phyloP scores from a whole-genome alignment of 1,139 yeast genomes.

The Zygosaccharomyces pseudobailii region DNA sequence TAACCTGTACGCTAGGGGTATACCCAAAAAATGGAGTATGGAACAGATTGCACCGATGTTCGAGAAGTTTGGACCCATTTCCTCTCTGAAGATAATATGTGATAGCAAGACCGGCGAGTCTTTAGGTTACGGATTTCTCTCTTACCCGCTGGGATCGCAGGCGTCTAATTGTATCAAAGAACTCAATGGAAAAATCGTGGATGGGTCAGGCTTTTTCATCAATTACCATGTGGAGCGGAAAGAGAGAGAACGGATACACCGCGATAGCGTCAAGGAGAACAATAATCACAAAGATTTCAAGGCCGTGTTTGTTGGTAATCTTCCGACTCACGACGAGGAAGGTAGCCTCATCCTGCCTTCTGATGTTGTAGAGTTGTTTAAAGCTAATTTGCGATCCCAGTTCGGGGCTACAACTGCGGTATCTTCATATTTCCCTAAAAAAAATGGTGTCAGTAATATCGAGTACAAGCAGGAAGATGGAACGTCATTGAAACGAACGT shows the following conservation, averaged over 20 bases:
- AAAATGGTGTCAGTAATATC: conserved; percentile 1
- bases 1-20: conserved; percentile 53
- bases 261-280: conserved; percentile 27
- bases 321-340: conserved; percentile 19
- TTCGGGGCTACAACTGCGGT: conserved; percentile 20
- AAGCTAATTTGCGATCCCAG: conserved; percentile 8
- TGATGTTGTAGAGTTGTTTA: conserved; percentile 21
- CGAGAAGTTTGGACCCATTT: conserved; percentile 41
- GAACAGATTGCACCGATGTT: conserved; percentile 40
- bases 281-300: conserved; percentile 26
- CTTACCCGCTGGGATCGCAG: conserved; percentile 38
- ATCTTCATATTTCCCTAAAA: conserved; percentile 31
- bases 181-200: conserved; percentile 39
- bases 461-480: conserved; percentile 5
- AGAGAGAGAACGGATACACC: conserved; percentile 40
- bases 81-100: conserved; percentile 42
- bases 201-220: conserved; percentile 40
- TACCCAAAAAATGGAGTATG: conserved; percentile 39
- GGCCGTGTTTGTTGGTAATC: conserved; percentile 32
- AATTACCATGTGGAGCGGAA: conserved; percentile 51
- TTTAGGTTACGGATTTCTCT: conserved; percentile 47
- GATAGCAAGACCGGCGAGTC: conserved; percentile 40
- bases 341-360: conserved; percentile 19
- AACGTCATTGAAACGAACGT: background rate
- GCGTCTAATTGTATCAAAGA: conserved; percentile 44